Evolutionary conservation across 495 filamentous ascomycete genomes (phyloP).

Genomic region (Trichoderma virens): DNA sequence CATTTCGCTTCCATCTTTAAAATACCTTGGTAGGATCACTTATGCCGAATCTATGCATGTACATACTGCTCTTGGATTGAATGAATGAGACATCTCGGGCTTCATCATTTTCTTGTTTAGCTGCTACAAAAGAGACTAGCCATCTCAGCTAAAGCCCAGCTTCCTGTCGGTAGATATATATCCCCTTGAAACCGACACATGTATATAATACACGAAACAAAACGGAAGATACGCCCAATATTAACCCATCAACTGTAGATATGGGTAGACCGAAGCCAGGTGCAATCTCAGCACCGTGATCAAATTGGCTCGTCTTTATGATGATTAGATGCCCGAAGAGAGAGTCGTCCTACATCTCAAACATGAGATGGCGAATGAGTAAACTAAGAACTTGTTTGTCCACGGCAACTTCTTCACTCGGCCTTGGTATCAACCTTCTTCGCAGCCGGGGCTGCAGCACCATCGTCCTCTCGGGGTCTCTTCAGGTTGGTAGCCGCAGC

Average conservation of each 20-base stretch:
- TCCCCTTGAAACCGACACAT: background rate
- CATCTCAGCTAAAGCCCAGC: background rate
- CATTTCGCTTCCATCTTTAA: too few species aligned
- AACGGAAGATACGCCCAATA: background rate
- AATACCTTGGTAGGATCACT: too few species aligned
- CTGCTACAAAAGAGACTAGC: background rate
- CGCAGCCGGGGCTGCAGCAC: slow-evolving; percentile 25
- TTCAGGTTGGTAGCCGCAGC: slow-evolving; percentile 28
- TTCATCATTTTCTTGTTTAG: background rate
- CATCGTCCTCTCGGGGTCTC: slow-evolving; percentile 34
- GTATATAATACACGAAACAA: background rate
- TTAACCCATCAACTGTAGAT: background rate
- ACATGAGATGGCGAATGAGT: slow-evolving; percentile 4
- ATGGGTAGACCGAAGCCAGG: background rate
- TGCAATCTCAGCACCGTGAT: background rate
- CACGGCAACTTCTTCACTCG: background rate
- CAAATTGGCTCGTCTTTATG: background rate
- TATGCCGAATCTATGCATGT: too few species aligned
- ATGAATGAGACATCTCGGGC: too few species aligned
- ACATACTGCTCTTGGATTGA: too few species aligned
- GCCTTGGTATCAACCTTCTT: slow-evolving; percentile 46
- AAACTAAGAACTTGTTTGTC: background rate
- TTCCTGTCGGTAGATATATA: background rate
- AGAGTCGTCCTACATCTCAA: background rate
- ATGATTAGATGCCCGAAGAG: background rate